Conservation (phyloP, 1,139 yeast genomes). For the Hyphopichia fennica region DNA sequence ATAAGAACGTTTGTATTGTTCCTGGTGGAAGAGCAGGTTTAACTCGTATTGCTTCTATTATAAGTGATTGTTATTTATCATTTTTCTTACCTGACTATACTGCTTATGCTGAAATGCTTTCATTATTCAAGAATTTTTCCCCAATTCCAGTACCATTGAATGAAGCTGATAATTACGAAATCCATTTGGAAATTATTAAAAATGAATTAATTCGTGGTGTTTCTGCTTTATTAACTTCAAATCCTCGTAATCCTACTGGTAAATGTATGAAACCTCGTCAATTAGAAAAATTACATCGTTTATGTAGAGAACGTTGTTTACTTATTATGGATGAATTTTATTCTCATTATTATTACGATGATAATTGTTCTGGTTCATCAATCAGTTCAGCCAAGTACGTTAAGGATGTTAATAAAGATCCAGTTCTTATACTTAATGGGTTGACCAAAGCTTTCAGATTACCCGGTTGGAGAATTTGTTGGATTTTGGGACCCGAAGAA, state of each 20-base stretch:
- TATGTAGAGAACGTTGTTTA: slow-evolving; percentile 59
- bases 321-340: slow-evolving; percentile 71
- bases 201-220: slow-evolving; percentile 63
- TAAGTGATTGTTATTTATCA: slow-evolving; percentile 60
- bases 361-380: slow-evolving; percentile 56
- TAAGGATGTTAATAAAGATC: slow-evolving; percentile 60
- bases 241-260: slow-evolving; percentile 71
- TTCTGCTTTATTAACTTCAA: slow-evolving; percentile 60
- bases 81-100: slow-evolving; percentile 70
- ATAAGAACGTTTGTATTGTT: slow-evolving; percentile 65
- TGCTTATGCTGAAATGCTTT: slow-evolving; percentile 72
- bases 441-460: slow-evolving; percentile 64
- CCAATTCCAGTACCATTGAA: slow-evolving; percentile 68
- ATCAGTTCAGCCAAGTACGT: slow-evolving; percentile 57
- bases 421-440: slow-evolving; percentile 64
- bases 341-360: slow-evolving; percentile 63
- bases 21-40: slow-evolving; percentile 74
- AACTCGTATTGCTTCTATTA: slow-evolving; percentile 65
- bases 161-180: slow-evolving; percentile 60
- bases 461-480: slow-evolving; percentile 72
- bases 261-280: slow-evolving; percentile 55
- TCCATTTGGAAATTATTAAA: slow-evolving; percentile 56
- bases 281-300: slow-evolving; percentile 51
- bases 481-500: slow-evolving; percentile 69
- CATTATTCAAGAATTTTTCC: slow-evolving; percentile 64